These are phyloP conservation scores for Alliaria petiolata DNA, from an alignment of 345 rosid species.

Conservation along the genomic window DNA sequence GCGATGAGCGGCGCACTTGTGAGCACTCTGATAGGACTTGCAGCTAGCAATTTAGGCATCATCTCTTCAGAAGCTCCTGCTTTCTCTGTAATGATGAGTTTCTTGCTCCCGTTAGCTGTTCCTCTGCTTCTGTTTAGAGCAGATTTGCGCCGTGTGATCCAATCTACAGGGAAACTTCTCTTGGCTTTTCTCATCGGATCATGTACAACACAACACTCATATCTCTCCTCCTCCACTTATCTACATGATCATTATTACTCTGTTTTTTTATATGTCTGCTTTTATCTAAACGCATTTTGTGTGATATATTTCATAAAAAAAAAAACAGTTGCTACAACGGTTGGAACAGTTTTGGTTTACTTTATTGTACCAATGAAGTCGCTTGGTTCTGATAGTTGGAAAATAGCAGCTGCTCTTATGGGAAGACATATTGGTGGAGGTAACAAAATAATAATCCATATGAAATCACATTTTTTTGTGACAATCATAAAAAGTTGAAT, in stretches of 20 bases:
- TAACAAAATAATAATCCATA: slow-evolving; percentile 13
- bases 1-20: slow-evolving; percentile 70
- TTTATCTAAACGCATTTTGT: not conserved
- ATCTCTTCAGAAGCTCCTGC: slow-evolving; percentile 55
- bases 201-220: slow-evolving; percentile 34
- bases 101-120: slow-evolving; percentile 64
- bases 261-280: not conserved
- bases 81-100: slow-evolving; percentile 47
- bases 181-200: slow-evolving; percentile 40
- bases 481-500: not conserved
- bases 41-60: slow-evolving; percentile 44
- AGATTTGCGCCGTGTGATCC: slow-evolving; percentile 55
- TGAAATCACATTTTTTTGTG: not conserved
- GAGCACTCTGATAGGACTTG: slow-evolving; percentile 65
- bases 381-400: slow-evolving; percentile 73
- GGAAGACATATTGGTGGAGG: slow-evolving; percentile 75
- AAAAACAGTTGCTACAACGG: slow-evolving; percentile 55
- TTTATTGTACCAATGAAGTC: slow-evolving; percentile 65
- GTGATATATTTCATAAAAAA: not conserved
- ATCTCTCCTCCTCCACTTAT: not conserved
- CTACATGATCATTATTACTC: not conserved
- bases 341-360: slow-evolving; percentile 62
- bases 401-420: slow-evolving; percentile 83
- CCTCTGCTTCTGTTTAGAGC: slow-evolving; percentile 67
- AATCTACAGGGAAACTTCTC: slow-evolving; percentile 59